Percentiles rank a stretch among this genome's conserved stretches.
phyloP scores from a whole-genome alignment of 805 yeast species.

The Yarrowia divulgata region DNA sequence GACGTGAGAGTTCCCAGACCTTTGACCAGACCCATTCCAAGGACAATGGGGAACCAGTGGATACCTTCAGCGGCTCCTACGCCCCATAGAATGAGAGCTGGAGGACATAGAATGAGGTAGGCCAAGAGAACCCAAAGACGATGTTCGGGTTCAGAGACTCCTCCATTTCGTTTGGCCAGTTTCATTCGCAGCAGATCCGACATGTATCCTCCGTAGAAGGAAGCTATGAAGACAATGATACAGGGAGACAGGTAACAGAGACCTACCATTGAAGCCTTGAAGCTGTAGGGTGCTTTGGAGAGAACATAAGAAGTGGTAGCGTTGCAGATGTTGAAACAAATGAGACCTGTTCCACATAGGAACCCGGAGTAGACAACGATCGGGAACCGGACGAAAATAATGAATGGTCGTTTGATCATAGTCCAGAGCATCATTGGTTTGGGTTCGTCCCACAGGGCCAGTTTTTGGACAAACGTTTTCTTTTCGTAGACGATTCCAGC shows the following conservation, averaged over 20 bases:
- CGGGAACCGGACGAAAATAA: slow-evolving; percentile 23
- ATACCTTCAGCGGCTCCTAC: slow-evolving; percentile 58
- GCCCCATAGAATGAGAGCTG: slow-evolving; percentile 60
- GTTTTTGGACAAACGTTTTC: slow-evolving; percentile 38
- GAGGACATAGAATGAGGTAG: slow-evolving; percentile 56
- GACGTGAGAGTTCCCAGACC: slow-evolving; percentile 56
- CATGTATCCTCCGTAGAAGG: slow-evolving; percentile 34
- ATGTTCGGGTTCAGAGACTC: slow-evolving; percentile 59
- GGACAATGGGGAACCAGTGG: slow-evolving; percentile 58
- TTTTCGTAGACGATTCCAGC: background rate
- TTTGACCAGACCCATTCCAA: slow-evolving; percentile 57
- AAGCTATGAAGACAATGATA: background rate
- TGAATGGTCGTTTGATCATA: slow-evolving; percentile 24
- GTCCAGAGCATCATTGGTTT: slow-evolving; percentile 35
- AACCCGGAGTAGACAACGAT: slow-evolving; percentile 26
- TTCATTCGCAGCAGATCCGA: slow-evolving; percentile 22
- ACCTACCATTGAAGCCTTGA: slow-evolving; percentile 30
- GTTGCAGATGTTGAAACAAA: slow-evolving; percentile 35
- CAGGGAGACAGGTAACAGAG: slow-evolving; percentile 33
- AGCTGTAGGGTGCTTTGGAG: slow-evolving; percentile 30
- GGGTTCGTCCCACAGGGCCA: slow-evolving; percentile 28
- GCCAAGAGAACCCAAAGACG: slow-evolving; percentile 57
- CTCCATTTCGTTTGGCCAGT: slow-evolving; percentile 49
- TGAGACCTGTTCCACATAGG: slow-evolving; percentile 29
- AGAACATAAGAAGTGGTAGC: slow-evolving; percentile 34